Evolutionary conservation across 345 rosid species (phyloP).

Genomic region (Mercurialis annua): DNA sequence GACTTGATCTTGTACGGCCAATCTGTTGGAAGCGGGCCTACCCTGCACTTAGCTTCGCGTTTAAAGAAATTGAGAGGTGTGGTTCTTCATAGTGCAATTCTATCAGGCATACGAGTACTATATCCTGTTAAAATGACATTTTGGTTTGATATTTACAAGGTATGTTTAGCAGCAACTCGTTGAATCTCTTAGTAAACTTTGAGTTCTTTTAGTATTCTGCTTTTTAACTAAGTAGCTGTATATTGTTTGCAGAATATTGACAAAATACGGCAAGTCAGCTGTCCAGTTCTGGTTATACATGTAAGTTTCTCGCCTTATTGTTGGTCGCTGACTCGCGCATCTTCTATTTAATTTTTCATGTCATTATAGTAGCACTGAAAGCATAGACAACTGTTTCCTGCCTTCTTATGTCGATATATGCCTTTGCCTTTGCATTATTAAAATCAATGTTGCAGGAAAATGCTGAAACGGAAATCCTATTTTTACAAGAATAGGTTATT

Average conservation of each 20-base stretch:
- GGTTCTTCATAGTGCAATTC: slow-evolving; percentile 94
- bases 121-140: slow-evolving; percentile 93
- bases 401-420: no score
- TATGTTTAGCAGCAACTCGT: slow-evolving; percentile 22
- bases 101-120: slow-evolving; percentile 89
- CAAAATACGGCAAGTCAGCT: slow-evolving; percentile 81
- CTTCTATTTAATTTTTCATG: background rate
- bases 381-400: background rate
- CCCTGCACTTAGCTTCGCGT: slow-evolving; percentile 75
- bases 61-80: slow-evolving; percentile 71
- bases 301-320: slow-evolving; percentile 45
- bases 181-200: background rate
- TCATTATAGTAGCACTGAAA: background rate
- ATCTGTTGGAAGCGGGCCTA: slow-evolving; percentile 98
- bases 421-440: no score
- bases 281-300: slow-evolving; percentile 94
- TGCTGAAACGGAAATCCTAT: no score
- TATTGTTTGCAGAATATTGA: slow-evolving; percentile 75
- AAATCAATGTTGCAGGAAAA: no score
- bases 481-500: no score
- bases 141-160: slow-evolving; percentile 93
- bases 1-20: slow-evolving; percentile 89
- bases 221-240: slow-evolving; percentile 13
- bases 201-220: background rate
- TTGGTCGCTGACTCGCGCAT: background rate